Base-by-base conservation (phyloP, 495 filamentous ascomycete genomes). In the Podospora pseudocomata region DNA sequence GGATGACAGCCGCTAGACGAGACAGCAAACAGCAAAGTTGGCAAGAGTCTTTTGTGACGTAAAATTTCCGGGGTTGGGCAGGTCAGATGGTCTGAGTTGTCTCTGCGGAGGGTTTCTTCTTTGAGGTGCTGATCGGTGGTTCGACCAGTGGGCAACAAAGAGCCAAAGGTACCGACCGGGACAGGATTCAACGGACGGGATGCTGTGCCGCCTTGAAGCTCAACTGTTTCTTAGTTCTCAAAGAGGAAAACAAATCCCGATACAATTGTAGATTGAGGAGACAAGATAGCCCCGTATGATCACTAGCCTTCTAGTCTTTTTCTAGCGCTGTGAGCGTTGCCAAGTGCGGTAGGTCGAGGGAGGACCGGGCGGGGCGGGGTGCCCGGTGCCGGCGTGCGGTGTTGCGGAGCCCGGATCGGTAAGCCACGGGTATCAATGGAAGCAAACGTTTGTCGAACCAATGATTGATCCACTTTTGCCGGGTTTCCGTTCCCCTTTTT, bases 331-430 rank as follows among this genome's bases (percentile, higher is more conserved):
- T 49, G 39, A 49, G 39, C 39, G 7, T 49, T 49, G 9, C 39
- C 39, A 49, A 49, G 39, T 49, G 39, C 39, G 15, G 39, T 49
- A 49, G 39, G 39, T 16, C 9, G 13, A 11, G 13, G 39, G 6
- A 2, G 34, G 34, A 39, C 39, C 39, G 39, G 39, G 39, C 39
- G 39, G 39, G 39, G 39, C 34, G 23, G 23, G 23, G 23, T 23
- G 30, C 39, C 39, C 39, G 39, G 39, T 49, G 39, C 39, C 39
- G 39, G 39, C 15, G 39, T 49, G 39, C 15, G 9, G 6, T 13
- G 39, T 5, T 49, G 11, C 65, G 65, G 63, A 49, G 55, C 67
- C 72, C 7, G 39, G 15, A 49, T 23, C 39, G 39, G 39, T 49
- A 49, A 49, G 39, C 39, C 39, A 49, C 39, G 39, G 39, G 39